Evolutionary conservation across 2,329 filamentous ascomycete genomes (phyloP), one percentile per base, ranked within the genome.

Genomic region (Hirsutella thompsonii): DNA sequence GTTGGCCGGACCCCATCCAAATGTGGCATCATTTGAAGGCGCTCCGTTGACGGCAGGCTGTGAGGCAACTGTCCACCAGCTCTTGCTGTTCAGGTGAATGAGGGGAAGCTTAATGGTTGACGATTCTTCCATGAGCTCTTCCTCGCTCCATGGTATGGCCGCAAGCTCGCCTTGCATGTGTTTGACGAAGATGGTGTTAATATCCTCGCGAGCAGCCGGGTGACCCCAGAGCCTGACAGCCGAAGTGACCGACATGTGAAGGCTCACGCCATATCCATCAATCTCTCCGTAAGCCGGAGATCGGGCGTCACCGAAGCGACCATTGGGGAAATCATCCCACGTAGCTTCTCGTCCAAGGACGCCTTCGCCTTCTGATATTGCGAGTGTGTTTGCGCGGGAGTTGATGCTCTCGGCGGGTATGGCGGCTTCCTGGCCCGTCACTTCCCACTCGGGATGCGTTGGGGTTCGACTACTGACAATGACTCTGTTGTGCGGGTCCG

Each of bases 241-340:
- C 55, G 89, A 80, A 2, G 80, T 74, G n/a, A 86, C 78, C 0
- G 84, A 86, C 56, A 95, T 86, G 64, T 95, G 92, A 32, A 98
- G 69, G 42, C 83, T 92, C n/a, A 93, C 88, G 10, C 92, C 92
- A 57, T 96, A 96, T n/a, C 90, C 90, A 55, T 96, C 89, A 44
- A 95, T 95, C 60, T 95, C 88, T 53, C 90, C 90, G 56, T 94
- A 96, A 0, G 90, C 90, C 1, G 88, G 88, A 3, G 88, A 94
- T 40, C 90, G 77, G 4, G 89, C 85, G 54, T 95, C 90, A 56
- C 90, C 90, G 79, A 90, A 96, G 42, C 90, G 78, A 21, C 90
- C 92, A 66, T 96, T 96, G 47, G 90, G 90, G 60, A 88, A 98
- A 56, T 98, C 92, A 54, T 98, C 92, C 92, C 92, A 98, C 1